Base-by-base conservation (phyloP, 768 basidiomycete species). In the Phanerodontia chrysosporium region DNA sequence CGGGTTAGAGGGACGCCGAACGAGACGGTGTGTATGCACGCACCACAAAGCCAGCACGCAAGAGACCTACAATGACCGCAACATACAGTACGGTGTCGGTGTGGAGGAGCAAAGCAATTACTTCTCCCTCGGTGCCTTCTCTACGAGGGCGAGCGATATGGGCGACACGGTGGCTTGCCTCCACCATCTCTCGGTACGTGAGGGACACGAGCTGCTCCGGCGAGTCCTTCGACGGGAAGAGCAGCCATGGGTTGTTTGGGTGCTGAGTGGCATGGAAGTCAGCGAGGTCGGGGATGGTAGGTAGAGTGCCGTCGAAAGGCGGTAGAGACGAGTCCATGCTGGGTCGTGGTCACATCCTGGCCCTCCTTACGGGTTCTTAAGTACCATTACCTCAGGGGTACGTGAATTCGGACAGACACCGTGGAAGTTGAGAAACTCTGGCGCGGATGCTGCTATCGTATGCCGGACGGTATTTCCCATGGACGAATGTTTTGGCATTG, bases 241-340 rank as follows among this genome's bases (percentile, higher is more conserved):
- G 18, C 6, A 49, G 25, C 55, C 57, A 58, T 21, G 56, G 56
- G 1, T 6, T 42, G 24, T 53, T 30, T n/a, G 57, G 45, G 39
- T 62, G 53, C 30, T 58, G 49, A 30, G 30, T 28, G 25, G 60
- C 60, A 22, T 62, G 49, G n/a, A 57, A 62, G 49, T 62, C 60
- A 3, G 44, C 32, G n/a, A 62, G 52, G 24, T 49, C 51, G 5
- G 57, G 49, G n/a, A 62, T 44, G 3, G 57, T 44, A 22, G n/a
- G 35, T 3, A 62, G 24, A n/a, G 56, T 25, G 25, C 60, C 60
- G 45, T 62, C 57, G 10, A 58, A 29, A 18, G 60, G 60, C 10
- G 60, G 60, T 6, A 62, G 4, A 21, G 58, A 44, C 28, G 28
- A 10, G 16, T 42, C 39, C 22, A 51, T 45, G 46, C 21, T 48